Evolutionary conservation across 768 basidiomycete species (phyloP).

Genomic region (Fistulinella prunicolor): DNA sequence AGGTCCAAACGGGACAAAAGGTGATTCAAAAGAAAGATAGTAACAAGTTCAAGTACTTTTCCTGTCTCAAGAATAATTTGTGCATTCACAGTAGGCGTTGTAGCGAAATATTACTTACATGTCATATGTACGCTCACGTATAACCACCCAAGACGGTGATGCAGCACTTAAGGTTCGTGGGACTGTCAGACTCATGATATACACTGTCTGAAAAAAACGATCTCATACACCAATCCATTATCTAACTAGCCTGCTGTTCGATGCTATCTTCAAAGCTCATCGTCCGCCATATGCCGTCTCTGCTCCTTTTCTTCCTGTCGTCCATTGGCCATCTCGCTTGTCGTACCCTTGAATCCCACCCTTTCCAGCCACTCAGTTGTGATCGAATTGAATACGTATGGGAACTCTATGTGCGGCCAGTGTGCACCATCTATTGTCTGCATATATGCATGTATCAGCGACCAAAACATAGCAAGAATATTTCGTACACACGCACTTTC

Average conservation of each 20-base stretch:
- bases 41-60: too few relatives aligned
- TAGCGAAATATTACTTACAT: too few relatives aligned
- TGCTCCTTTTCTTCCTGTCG: not conserved
- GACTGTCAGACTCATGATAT: too few relatives aligned
- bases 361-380: constrained; percentile 51
- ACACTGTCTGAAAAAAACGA: not conserved
- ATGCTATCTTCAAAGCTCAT: constrained; percentile 19
- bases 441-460: constrained; percentile 30
- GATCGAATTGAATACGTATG: constrained; percentile 48
- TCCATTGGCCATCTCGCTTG: not conserved
- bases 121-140: too few relatives aligned
- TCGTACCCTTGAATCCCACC: not conserved
- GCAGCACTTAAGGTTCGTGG: too few relatives aligned
- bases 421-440: constrained; percentile 56
- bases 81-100: too few relatives aligned
- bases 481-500: not conserved
- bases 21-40: too few relatives aligned
- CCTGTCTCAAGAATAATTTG: too few relatives aligned
- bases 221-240: not conserved
- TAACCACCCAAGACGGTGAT: too few relatives aligned
- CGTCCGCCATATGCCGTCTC: not conserved
- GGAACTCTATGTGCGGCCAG: constrained; percentile 66
- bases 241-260: not conserved
- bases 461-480: not conserved
- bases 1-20: too few relatives aligned